phyloP scores from a whole-genome alignment of 805 yeast species.

The Wickerhamomyces kurtzmanii region DNA sequence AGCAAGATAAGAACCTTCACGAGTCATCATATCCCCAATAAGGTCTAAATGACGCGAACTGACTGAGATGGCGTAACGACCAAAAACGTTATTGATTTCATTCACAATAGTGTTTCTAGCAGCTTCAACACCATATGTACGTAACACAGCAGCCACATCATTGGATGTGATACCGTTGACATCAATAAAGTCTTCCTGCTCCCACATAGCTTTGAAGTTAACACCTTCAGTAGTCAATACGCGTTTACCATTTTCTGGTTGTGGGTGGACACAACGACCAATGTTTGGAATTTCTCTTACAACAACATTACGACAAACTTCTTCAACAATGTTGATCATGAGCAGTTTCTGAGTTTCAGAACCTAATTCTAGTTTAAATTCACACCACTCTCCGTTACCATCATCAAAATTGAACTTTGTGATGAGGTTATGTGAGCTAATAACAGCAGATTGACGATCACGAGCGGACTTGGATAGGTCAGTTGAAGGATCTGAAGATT shows the following conservation, averaged over 20 bases:
- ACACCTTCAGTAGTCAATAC: constrained; percentile 94
- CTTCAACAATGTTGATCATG: constrained; percentile 96
- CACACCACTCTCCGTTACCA: constrained; percentile 83
- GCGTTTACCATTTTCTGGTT: constrained; percentile 60
- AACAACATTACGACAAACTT: constrained; percentile 79
- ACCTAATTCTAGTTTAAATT: constrained; percentile 72
- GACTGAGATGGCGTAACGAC: constrained; percentile 91
- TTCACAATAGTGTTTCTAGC: constrained; percentile 96
- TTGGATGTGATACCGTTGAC: constrained; percentile 86
- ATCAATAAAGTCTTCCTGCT: constrained; percentile 84
- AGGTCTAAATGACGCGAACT: constrained; percentile 90
- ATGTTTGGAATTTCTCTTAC: constrained; percentile 87
- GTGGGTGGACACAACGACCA: constrained; percentile 88
- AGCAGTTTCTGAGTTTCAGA: constrained; percentile 85
- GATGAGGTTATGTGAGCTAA: constrained; percentile 63
- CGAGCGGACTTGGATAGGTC: constrained; percentile 53
- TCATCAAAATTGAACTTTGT: constrained; percentile 87
- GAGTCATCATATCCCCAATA: constrained; percentile 98
- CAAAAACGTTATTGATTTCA: constrained; percentile 93
- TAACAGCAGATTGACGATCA: constrained; percentile 79
- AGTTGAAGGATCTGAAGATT: constrained; percentile 12
- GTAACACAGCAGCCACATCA: constrained; percentile 85
- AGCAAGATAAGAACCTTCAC: constrained; percentile 95
- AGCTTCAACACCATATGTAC: constrained; percentile 96
- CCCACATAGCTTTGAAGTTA: constrained; percentile 97